These are phyloP conservation scores for Termitomyces sp. DNA, from an alignment of 768 basidiomycete genomes.

Conservation along the genomic window DNA sequence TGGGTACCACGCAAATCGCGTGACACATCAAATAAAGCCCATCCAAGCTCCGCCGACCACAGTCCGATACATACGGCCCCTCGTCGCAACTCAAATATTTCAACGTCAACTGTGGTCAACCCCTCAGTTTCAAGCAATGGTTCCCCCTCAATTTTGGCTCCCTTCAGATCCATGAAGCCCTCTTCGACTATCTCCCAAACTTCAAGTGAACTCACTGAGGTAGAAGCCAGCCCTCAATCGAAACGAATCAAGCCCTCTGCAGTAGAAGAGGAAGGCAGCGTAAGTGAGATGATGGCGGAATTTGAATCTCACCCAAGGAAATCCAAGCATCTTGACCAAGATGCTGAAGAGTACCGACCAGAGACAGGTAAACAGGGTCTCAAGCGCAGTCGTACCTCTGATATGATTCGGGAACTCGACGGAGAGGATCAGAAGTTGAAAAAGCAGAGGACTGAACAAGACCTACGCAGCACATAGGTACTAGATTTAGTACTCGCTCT, in stretches of 20 bases:
- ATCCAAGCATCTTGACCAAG: slow-evolving; percentile 1
- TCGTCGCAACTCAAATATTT: slow-evolving; percentile 21
- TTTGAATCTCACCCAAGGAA: neutral
- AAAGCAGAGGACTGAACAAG: slow-evolving; percentile 25
- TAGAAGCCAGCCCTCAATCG: slow-evolving; percentile 20
- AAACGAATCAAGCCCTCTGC: slow-evolving; percentile 25
- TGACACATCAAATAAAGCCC: neutral
- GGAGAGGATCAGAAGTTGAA: slow-evolving; percentile 30
- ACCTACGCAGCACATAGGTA: neutral
- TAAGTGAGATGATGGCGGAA: slow-evolving; percentile 2
- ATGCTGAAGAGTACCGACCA: neutral
- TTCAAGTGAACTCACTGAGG: slow-evolving; percentile 25
- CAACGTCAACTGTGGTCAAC: slow-evolving; percentile 19
- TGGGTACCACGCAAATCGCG: slow-evolving; percentile 19
- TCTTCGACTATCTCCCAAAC: slow-evolving; percentile 20
- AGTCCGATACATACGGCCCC: slow-evolving; percentile 20
- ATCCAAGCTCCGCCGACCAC: slow-evolving; percentile 1
- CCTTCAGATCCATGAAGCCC: slow-evolving; percentile 16
- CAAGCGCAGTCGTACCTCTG: slow-evolving; percentile 33
- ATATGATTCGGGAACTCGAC: slow-evolving; percentile 20
- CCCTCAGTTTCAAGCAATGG: slow-evolving; percentile 24
- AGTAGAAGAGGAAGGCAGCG: slow-evolving; percentile 17
- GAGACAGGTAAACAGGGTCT: slow-evolving; percentile 22
- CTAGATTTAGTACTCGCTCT: neutral
- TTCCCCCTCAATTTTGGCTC: slow-evolving; percentile 25